Percentiles rank a stretch among this genome's conserved stretches.
Conservation (phyloP, 345 rosid species). For the Heritiera littoralis region DNA sequence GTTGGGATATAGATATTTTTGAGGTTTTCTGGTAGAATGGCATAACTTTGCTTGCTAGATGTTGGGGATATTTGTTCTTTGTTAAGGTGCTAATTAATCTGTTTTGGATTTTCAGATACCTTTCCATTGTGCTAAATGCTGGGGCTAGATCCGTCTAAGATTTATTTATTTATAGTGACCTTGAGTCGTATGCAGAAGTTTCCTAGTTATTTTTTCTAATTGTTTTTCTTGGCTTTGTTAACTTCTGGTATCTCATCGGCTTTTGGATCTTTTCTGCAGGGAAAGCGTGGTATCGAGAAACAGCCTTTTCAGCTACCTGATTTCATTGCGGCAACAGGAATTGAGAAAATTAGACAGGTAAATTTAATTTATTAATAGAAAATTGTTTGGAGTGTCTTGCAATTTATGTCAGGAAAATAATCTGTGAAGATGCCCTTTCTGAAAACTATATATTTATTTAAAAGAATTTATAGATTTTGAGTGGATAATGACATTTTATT, state of each 20-base stretch:
- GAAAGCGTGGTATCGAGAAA: conserved; percentile 97
- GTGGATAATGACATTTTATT: neutral
- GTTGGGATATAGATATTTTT: conserved; percentile 40
- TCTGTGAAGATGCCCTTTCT: neutral
- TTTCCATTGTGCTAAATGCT: conserved; percentile 47
- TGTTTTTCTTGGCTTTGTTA: neutral
- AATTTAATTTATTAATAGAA: neutral
- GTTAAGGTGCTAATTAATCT: conserved; percentile 46
- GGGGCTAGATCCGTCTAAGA: conserved; percentile 38
- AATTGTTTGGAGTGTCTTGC: neutral
- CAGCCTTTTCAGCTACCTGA: conserved; percentile 97
- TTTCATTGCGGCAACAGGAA: conserved; percentile 98
- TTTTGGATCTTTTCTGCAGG: conserved; percentile 57
- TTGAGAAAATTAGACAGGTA: conserved; percentile 98
- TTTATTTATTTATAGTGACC: conserved; percentile 17
- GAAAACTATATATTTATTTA: neutral
- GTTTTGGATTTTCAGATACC: conserved; percentile 59
- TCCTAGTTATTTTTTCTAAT: neutral
- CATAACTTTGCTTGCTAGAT: conserved; percentile 26
- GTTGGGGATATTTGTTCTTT: conserved; percentile 18
- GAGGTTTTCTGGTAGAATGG: neutral
- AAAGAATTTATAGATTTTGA: neutral
- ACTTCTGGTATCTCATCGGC: conserved; percentile 44
- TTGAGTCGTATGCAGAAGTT: conserved; percentile 16
- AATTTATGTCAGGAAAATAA: neutral